Base-by-base conservation (phyloP, 202 grass and related monocot species). In the Thinopyrum obtusiflorum region DNA sequence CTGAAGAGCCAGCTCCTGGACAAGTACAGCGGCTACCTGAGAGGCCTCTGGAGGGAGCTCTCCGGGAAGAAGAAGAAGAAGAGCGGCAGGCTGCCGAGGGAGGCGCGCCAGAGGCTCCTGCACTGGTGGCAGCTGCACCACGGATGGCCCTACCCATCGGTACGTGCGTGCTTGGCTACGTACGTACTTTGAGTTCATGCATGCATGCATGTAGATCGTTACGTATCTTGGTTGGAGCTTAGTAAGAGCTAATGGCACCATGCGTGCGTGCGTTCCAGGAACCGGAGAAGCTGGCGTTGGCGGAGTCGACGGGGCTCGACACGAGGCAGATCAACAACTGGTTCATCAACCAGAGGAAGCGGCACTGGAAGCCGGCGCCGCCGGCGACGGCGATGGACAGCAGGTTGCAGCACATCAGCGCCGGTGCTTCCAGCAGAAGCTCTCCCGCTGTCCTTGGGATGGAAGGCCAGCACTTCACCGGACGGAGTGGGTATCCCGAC, bases 31-130 rank as follows among this genome's bases (percentile, higher is more conserved):
- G 91, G 91, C 66, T 91, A 91, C 82, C 70, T 98, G 68, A 89
- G 89, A 88, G 86, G 79, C 84, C 91, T 98, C 2, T 91, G 90
- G 96, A 89, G 80, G 53, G 86, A 95, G 28, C 84, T 95, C 10
- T 94, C 96, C 42, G 95, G 93, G 86, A 98, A 89, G 83, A 98
- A 94, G 87, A 94, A 94, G 86, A 98, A 98, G 87, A 95, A 95
- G 86, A 98, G 95, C 63, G 89, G 95, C 24, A 98, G 95, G 79
- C 91, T 98, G 81, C 93, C 93, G 4, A 92, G 92, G 82, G 93
- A 95, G 40, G 95, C 95, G 9, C 89, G 93, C n/a, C 91, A 89
- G 80, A 90, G 93, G 81, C 86, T 98, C 23, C 91, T 93, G 14
- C 94, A 81, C 81, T 98, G 95, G 95, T 98, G 95, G 93, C 91